These are phyloP conservation scores for Tremellales sp. DNA, from an alignment of 1,284 basidiomycete genomes.

Conservation along the genomic window DNA sequence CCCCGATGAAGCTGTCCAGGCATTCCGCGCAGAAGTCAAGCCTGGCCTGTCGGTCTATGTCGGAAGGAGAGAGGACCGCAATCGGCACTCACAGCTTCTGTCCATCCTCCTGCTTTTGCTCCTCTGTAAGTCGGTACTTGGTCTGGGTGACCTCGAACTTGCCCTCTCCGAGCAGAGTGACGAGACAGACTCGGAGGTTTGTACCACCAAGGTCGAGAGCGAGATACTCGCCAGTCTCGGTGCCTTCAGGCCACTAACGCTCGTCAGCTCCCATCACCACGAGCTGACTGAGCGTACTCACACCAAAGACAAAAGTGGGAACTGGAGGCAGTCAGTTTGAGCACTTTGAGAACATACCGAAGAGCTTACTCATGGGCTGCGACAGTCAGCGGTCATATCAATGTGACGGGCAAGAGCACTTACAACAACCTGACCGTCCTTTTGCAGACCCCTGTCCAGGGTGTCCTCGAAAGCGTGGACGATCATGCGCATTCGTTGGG, in stretches of 20 bases:
- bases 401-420: conserved; percentile 47
- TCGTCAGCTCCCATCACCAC: not conserved
- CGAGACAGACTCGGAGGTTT: conserved; percentile 95
- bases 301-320: conserved; percentile 91
- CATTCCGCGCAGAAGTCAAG: conserved; percentile 98
- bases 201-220: conserved; percentile 96
- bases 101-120: conserved; percentile 97
- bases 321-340: conserved; percentile 56
- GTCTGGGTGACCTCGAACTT: conserved; percentile 98
- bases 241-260: conserved; percentile 74
- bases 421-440: conserved; percentile 82
- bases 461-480: conserved; percentile 92
- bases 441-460: conserved; percentile 78
- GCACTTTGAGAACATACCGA: conserved; percentile 2
- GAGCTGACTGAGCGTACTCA: conserved; percentile 18
- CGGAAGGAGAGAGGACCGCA: not conserved
- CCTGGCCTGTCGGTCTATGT: conserved; percentile 24
- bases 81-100: conserved; percentile 58
- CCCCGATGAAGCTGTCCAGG: conserved; percentile 78
- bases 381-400: not conserved
- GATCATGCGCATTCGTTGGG: conserved; percentile 94
- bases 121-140: conserved; percentile 94
- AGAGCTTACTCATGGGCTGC: conserved; percentile 49
- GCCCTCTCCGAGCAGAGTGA: conserved; percentile 82
- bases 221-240: conserved; percentile 85